These are phyloP conservation scores for Hanseniaspora guilliermondii DNA, from an alignment of 805 yeast species.

Conservation along the genomic window DNA sequence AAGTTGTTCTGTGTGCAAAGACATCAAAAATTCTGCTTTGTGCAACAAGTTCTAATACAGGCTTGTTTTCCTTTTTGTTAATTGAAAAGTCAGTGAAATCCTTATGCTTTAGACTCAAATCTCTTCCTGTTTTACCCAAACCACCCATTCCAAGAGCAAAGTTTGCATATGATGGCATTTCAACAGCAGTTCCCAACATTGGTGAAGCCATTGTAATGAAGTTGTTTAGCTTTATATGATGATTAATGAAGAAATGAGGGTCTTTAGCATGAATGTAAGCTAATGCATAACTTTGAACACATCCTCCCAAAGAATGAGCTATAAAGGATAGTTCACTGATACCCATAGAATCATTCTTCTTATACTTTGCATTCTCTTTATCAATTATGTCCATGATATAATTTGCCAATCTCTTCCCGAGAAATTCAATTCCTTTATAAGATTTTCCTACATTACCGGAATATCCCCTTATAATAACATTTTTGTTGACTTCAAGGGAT, in stretches of 20 bases:
- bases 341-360: conserved; percentile 26
- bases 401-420: conserved; percentile 72
- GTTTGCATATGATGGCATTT: conserved; percentile 75
- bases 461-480: conserved; percentile 70
- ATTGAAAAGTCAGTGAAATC: conserved; percentile 19
- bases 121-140: conserved; percentile 88
- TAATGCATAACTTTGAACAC: conserved; percentile 80
- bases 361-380: conserved; percentile 33
- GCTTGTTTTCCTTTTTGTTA: conserved; percentile 28
- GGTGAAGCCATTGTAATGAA: conserved; percentile 83
- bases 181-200: conserved; percentile 72
- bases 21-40: conserved; percentile 53
- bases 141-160: conserved; percentile 76
- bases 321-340: conserved; percentile 54
- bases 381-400: conserved; percentile 39
- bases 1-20: conserved; percentile 63
- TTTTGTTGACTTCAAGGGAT: conserved; percentile 38
- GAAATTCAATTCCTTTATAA: conserved; percentile 71
- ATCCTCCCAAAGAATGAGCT: conserved; percentile 90
- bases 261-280: conserved; percentile 51
- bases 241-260: conserved; percentile 53
- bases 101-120: conserved; percentile 53
- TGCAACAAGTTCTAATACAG: conserved; percentile 65
- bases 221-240: conserved; percentile 50
- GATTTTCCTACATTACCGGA: conserved; percentile 78